phyloP scores from a whole-genome alignment of 2,329 filamentous ascomycete species.

The Chaetomium strumarium region DNA sequence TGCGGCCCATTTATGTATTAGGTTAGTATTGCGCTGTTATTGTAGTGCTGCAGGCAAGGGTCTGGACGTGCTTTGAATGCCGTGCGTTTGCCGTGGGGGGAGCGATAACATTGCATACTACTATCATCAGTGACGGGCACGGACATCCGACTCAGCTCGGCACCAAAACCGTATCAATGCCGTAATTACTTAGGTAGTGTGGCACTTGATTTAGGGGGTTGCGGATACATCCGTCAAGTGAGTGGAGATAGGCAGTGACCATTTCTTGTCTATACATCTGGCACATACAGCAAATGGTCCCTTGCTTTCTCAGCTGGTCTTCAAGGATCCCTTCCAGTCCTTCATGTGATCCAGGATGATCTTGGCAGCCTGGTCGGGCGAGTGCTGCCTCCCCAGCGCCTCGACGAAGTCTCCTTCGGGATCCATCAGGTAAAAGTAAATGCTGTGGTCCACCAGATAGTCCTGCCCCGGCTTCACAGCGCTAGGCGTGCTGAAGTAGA shows the following conservation, averaged over 20 bases:
- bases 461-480: conserved; percentile 89
- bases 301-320: conserved; percentile 18
- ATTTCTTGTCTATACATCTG: neutral
- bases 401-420: conserved; percentile 98
- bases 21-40: too few relatives aligned
- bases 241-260: conserved; percentile 14
- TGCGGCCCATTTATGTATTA: too few relatives aligned
- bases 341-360: conserved; percentile 83
- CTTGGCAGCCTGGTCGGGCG: conserved; percentile 75
- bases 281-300: neutral
- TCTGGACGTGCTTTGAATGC: too few relatives aligned
- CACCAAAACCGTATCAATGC: too few relatives aligned
- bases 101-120: too few relatives aligned
- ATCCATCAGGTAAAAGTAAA: conserved; percentile 99
- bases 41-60: too few relatives aligned
- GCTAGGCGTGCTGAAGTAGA: conserved; percentile 92
- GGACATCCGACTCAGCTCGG: too few relatives aligned
- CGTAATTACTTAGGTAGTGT: neutral
- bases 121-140: too few relatives aligned
- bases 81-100: too few relatives aligned
- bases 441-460: conserved; percentile 96
- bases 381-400: conserved; percentile 90
- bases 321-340: conserved; percentile 40
- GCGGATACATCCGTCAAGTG: neutral
- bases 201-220: neutral